Evolutionary conservation across 805 yeast genomes (phyloP), one percentile per base, ranked within the genome.

Genomic region (Saccharomycopsis sp.): DNA sequence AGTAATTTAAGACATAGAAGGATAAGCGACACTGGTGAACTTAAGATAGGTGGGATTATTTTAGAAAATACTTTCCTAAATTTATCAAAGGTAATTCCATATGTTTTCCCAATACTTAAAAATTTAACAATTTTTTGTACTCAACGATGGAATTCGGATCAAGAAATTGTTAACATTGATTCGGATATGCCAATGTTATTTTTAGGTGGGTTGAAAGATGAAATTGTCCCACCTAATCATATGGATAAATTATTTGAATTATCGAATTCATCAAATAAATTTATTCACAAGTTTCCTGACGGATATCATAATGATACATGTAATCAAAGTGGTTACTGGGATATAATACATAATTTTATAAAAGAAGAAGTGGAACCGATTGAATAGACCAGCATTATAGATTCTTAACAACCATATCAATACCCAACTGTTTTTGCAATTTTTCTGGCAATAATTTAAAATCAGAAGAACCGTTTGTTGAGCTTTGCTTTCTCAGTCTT

Each of bases 141-240:
- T 54, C 85, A 93, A 58, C 62, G 69, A 14, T 90, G 98, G 98
- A 76, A 82, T 43, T 80, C 89, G 26, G 93, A 87, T 54, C 54
- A 58, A 1, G 68, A 76, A 23, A 77, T 88, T 11, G 59, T 65
- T 2, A 55, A 57, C 17, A 66, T 84, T 11, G 74, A 79, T 4
- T 55, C 70, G 0, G 58, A 67, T 3, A 67, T 83, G 8, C 93
- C 95, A 1, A 68, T 81, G 26, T 65, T 89, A 33, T 76, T 89
- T 53, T 58, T 89, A 34, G 75, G 82, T 51, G 96, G 94, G 0
- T 62, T 72, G 11, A 66, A 70, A 28, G 98, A 90, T 65, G 98
- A 90, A 62, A 79, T 90, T 21, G 96, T 90, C 2, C 97, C 97
- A 2, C 95, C 96, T 0, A 51, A 54, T 1, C 97, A 90, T 57